Conservation (phyloP, 345 rosid genomes). For the Trapa bicornis region DNA sequence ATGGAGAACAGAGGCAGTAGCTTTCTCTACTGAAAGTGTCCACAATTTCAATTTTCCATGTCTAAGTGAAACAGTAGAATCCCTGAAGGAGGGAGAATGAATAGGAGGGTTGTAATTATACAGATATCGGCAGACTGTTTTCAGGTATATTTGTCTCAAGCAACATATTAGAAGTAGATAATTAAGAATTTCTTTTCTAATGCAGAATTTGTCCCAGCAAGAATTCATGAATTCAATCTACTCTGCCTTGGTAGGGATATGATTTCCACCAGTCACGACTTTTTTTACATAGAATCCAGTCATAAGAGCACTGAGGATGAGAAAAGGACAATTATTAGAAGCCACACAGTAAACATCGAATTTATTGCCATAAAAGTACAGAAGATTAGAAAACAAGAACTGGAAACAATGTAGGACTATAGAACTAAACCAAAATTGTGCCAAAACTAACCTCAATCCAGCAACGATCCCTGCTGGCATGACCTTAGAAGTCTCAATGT, state of each 20-base stretch:
- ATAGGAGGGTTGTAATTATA: not conserved
- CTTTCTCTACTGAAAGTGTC: not conserved
- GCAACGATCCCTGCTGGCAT: constrained; percentile 95
- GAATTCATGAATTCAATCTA: constrained; percentile 10
- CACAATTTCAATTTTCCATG: not conserved
- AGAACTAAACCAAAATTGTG: constrained; percentile 39
- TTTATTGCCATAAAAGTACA: not conserved
- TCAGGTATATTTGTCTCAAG: not conserved
- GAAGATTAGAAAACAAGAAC: not conserved
- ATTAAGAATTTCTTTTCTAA: not conserved
- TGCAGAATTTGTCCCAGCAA: not conserved
- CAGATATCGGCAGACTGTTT: not conserved
- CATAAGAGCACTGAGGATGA: constrained; percentile 74
- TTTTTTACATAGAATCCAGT: constrained; percentile 71
- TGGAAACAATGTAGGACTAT: not conserved
- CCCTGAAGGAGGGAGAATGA: not conserved
- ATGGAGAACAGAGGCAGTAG: not conserved
- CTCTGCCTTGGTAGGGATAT: constrained; percentile 58
- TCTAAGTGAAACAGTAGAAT: not conserved
- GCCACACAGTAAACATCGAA: not conserved
- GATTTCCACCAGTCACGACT: constrained; percentile 79
- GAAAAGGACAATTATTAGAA: constrained; percentile 4
- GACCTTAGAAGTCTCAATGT: constrained; percentile 63
- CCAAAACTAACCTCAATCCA: constrained; percentile 64
- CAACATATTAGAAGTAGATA: not conserved